phyloP scores from a whole-genome alignment of 1,284 basidiomycete genomes.

The Ceratobasidium papillatum region DNA sequence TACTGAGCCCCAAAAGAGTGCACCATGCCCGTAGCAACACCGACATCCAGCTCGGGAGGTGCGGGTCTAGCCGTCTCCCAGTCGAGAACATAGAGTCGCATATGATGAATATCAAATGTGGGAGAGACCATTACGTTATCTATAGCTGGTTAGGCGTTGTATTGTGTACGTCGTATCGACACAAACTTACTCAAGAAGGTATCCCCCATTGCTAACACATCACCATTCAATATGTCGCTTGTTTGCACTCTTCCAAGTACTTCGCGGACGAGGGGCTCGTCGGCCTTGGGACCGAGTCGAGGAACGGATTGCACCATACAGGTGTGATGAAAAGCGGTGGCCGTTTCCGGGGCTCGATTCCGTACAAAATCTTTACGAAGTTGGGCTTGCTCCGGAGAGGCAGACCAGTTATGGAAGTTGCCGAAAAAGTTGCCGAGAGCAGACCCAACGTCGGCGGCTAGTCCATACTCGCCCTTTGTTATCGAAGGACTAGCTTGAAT shows the following conservation, averaged over 20 bases:
- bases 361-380: background rate
- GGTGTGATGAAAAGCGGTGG: background rate
- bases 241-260: background rate
- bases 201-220: background rate
- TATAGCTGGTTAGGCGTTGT: background rate
- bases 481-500: background rate
- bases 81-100: conserved; percentile 5
- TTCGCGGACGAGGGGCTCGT: too few relatives aligned
- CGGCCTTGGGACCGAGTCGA: background rate
- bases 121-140: conserved; percentile 4
- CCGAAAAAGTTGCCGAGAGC: conserved; percentile 14
- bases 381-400: background rate
- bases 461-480: background rate
- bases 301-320: background rate
- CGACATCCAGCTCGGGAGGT: background rate
- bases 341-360: background rate
- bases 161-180: background rate
- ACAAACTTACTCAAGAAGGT: background rate
- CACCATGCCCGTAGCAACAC: background rate
- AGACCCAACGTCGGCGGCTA: background rate
- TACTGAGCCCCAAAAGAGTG: background rate
- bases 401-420: background rate
- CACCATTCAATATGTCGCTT: background rate
- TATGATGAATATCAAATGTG: background rate
- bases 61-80: background rate